Evolutionary conservation across 2,329 filamentous ascomycete genomes (phyloP).

Genomic region (Aspergillus uvarum): DNA sequence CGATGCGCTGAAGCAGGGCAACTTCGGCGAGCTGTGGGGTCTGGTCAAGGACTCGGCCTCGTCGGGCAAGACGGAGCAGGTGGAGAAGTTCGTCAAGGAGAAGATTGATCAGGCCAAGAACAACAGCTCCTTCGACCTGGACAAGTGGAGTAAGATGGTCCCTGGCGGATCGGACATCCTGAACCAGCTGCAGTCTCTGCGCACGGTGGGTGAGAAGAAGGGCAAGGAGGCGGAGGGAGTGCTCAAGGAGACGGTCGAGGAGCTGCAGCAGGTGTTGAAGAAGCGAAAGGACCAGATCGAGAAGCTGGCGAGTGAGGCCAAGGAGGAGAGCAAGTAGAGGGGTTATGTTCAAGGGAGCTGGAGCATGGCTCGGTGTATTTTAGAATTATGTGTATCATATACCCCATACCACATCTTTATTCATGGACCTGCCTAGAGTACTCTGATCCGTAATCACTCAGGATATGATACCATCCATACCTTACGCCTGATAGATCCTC

Average conservation of each 20-base stretch:
- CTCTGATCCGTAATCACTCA: too few species aligned
- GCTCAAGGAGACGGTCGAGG: constrained; percentile 62
- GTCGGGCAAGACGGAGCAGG: constrained; percentile 58
- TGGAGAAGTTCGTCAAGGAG: constrained; percentile 62
- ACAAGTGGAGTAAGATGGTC: constrained; percentile 65
- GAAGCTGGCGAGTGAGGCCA: constrained; percentile 20
- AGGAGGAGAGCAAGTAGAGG: constrained; percentile 18
- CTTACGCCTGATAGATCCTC: too few species aligned
- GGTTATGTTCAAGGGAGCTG: not conserved
- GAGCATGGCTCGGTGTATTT: not conserved
- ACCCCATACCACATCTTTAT: not conserved
- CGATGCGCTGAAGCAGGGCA: constrained; percentile 66
- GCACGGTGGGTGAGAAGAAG: constrained; percentile 65
- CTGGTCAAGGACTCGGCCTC: constrained; percentile 62
- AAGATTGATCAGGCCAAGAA: constrained; percentile 61
- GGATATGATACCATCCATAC: too few species aligned
- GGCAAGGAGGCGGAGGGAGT: constrained; percentile 67
- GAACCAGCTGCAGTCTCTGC: constrained; percentile 64
- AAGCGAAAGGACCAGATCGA: constrained; percentile 24
- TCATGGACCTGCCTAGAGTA: not conserved
- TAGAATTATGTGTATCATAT: not conserved
- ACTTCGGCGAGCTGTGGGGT: constrained; percentile 62
- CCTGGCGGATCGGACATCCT: constrained; percentile 65
- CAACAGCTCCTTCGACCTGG: constrained; percentile 50
- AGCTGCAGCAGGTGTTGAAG: constrained; percentile 21